phyloP scores from a whole-genome alignment of 305 asterid species.

The Euphrasia arctica region DNA sequence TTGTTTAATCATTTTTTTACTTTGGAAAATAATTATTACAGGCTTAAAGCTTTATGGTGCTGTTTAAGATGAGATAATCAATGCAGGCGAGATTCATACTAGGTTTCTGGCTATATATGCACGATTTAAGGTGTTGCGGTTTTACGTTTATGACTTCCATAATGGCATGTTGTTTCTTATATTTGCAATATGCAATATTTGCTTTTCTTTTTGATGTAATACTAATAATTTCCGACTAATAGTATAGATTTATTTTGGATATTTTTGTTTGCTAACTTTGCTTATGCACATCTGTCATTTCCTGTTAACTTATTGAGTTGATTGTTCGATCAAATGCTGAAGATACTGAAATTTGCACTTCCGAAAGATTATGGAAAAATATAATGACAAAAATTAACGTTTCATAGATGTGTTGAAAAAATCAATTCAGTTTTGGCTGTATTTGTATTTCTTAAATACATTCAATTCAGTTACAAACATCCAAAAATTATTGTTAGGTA shows the following conservation, averaged over 20 bases:
- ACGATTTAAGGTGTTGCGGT: constrained; percentile 11
- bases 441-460: too few species aligned
- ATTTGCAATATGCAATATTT: constrained; percentile 22
- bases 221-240: constrained; percentile 21
- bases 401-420: too few species aligned
- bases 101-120: constrained; percentile 26
- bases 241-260: constrained; percentile 25
- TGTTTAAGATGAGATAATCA: constrained; percentile 26
- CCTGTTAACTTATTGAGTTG: neutral
- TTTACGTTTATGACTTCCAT: constrained; percentile 29
- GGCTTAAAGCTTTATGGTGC: constrained; percentile 35
- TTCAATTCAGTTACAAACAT: too few species aligned
- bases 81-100: constrained; percentile 22
- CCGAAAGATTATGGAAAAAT: too few species aligned
- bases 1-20: constrained; percentile 14
- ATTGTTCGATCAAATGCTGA: neutral
- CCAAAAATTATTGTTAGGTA: too few species aligned
- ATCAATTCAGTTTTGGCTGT: too few species aligned
- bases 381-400: too few species aligned
- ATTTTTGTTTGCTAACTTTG: neutral
- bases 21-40: constrained; percentile 19
- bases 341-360: neutral
- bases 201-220: constrained; percentile 27
- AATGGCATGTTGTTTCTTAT: constrained; percentile 30
- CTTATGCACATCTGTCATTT: neutral